Percentiles rank a stretch among this genome's conserved stretches.
Evolutionary conservation across 805 yeast genomes (phyloP).

Genomic region (Wickerhamia fluorescens): DNA sequence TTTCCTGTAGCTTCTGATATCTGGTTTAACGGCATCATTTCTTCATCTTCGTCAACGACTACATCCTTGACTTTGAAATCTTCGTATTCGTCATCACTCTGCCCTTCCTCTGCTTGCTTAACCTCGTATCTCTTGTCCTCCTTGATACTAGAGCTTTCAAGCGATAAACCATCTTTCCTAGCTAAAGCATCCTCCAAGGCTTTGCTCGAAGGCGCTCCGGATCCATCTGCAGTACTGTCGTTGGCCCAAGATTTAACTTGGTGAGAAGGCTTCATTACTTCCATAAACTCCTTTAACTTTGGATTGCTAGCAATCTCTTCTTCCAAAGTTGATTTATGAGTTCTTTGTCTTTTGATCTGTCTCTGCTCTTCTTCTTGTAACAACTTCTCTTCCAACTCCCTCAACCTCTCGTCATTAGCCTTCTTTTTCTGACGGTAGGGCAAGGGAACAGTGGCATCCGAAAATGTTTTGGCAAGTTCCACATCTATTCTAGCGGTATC

Average conservation of each 20-base stretch:
- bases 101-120: slow-evolving; percentile 34
- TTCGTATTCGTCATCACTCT: slow-evolving; percentile 49
- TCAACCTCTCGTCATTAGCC: slow-evolving; percentile 38
- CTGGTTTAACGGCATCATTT: slow-evolving; percentile 38
- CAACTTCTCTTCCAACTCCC: slow-evolving; percentile 37
- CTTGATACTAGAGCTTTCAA: slow-evolving; percentile 1
- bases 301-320: slow-evolving; percentile 58
- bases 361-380: slow-evolving; percentile 30
- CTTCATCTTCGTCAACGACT: slow-evolving; percentile 37
- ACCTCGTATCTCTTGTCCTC: slow-evolving; percentile 29
- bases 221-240: slow-evolving; percentile 43
- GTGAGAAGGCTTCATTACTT: slow-evolving; percentile 71
- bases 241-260: slow-evolving; percentile 72
- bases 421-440: slow-evolving; percentile 39
- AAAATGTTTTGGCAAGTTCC: slow-evolving; percentile 74
- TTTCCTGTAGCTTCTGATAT: slow-evolving; percentile 5
- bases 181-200: slow-evolving; percentile 39
- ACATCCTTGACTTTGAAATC: slow-evolving; percentile 29
- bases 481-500: slow-evolving; percentile 80
- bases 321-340: slow-evolving; percentile 38
- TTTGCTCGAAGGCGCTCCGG: slow-evolving; percentile 39
- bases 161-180: slow-evolving; percentile 11
- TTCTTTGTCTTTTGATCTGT: slow-evolving; percentile 32
- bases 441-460: slow-evolving; percentile 74
- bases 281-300: slow-evolving; percentile 71